Conservation (phyloP, 768 basidiomycete species). For the Rhizopogon vinicolor region DNA sequence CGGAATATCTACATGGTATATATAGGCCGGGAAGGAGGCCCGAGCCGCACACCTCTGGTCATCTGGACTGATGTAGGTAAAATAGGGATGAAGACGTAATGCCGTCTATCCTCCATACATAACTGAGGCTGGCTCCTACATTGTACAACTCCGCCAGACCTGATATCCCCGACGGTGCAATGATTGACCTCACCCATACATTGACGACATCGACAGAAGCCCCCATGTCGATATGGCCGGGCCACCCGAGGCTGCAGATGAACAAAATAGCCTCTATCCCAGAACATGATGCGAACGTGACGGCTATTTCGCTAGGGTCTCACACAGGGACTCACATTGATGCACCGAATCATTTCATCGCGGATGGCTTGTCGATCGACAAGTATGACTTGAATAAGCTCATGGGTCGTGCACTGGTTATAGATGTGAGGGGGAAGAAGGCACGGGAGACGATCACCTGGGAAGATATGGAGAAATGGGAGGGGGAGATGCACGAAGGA, state of each 20-base stretch:
- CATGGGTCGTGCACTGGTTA: conserved; percentile 46
- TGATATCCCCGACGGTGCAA: background rate
- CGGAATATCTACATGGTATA: background rate
- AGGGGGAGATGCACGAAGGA: conserved; percentile 32
- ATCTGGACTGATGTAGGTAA: background rate
- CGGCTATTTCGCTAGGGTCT: conserved; percentile 50
- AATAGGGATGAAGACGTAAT: background rate
- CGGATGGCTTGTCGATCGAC: conserved; percentile 48
- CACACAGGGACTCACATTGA: conserved; percentile 80
- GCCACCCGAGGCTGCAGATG: conserved; percentile 16
- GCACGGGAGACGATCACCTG: conserved; percentile 50
- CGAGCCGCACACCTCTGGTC: background rate
- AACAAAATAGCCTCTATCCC: conserved; percentile 3
- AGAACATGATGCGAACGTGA: conserved; percentile 7
- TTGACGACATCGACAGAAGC: conserved; percentile 7
- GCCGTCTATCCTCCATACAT: background rate
- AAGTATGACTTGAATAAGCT: conserved; percentile 48
- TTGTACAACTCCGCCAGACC: background rate
- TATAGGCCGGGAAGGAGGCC: background rate
- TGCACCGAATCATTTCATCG: conserved; percentile 67
- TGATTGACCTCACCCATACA: conserved; percentile 22
- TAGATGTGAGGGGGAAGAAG: conserved; percentile 45
- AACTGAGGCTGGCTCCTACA: background rate
- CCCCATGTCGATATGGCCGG: conserved; percentile 20
- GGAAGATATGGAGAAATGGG: conserved; percentile 39